Evolutionary conservation across 78 protist species (phyloP).

Genomic region (Chrysochromulina parva): DNA sequence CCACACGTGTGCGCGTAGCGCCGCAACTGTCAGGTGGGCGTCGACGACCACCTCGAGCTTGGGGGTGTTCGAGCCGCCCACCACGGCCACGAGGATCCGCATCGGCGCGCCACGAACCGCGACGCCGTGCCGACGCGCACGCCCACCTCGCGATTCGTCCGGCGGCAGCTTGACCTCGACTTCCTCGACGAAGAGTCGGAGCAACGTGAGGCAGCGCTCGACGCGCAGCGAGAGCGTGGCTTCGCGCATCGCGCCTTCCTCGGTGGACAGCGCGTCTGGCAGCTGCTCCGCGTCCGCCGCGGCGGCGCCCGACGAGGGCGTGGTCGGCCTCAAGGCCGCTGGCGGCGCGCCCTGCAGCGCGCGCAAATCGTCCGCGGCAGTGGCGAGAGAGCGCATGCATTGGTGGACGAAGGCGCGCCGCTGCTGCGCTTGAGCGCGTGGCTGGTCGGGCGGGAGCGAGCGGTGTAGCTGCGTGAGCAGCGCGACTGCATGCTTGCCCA

Average conservation of each 20-base stretch:
- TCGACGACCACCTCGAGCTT: neutral
- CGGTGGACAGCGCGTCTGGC: neutral
- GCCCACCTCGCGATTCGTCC: too few species aligned
- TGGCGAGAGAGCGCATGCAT: neutral
- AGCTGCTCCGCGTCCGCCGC: neutral
- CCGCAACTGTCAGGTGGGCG: neutral
- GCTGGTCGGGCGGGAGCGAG: neutral
- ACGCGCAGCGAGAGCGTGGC: neutral
- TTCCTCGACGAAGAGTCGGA: neutral
- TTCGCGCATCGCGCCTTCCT: neutral
- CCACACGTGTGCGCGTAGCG: neutral
- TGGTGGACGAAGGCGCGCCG: neutral
- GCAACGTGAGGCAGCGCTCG: conserved; percentile 12
- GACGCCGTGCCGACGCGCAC: neutral
- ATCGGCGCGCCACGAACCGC: neutral
- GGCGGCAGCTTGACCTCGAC: neutral
- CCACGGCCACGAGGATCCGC: neutral
- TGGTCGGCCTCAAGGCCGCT: too few species aligned
- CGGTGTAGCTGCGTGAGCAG: neutral
- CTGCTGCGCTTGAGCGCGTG: neutral
- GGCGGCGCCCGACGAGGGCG: neutral
- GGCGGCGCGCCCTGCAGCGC: neutral
- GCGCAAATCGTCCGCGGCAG: neutral
- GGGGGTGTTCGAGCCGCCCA: neutral
- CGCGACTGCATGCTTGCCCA: neutral